These are phyloP conservation scores for Lasiodiplodia citricola DNA, from an alignment of 2,329 filamentous ascomycete species.

Conservation along the genomic window DNA sequence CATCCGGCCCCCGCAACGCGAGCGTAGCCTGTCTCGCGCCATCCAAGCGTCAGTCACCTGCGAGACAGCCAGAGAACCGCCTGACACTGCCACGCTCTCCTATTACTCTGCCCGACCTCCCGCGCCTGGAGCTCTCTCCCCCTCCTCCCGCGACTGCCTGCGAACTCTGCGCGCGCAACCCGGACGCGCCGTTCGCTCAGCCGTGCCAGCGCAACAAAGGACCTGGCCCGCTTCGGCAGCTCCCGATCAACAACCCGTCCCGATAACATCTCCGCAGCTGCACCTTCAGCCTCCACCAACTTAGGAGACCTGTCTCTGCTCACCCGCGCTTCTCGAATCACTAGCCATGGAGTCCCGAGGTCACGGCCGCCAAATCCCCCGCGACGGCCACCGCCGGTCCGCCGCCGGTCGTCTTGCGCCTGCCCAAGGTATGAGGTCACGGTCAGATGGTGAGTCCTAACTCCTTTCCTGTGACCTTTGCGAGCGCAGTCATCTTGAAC, in stretches of 20 bases:
- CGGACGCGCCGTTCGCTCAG: constrained; percentile 1
- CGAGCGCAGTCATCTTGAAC: not conserved
- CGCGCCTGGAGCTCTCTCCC: not conserved
- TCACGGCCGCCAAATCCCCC: constrained; percentile 20
- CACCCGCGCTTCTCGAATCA: not conserved
- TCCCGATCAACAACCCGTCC: constrained; percentile 12
- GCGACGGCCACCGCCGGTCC: constrained; percentile 10
- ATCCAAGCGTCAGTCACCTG: constrained; percentile 18
- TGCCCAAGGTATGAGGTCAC: constrained; percentile 24
- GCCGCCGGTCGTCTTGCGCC: constrained; percentile 19
- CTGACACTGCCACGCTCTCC: constrained; percentile 25
- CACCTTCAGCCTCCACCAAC: not conserved
- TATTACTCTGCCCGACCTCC: constrained; percentile 7
- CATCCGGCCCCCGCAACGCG: constrained; percentile 11
- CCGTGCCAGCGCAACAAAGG: constrained; percentile 24
- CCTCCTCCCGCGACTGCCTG: not conserved
- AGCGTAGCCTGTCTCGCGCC: not conserved
- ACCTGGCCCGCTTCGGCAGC: constrained; percentile 11
- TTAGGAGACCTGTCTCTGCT: constrained; percentile 7
- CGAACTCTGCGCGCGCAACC: not conserved
- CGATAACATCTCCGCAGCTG: not conserved
- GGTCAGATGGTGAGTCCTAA: constrained; percentile 25
- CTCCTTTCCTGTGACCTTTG: constrained; percentile 16
- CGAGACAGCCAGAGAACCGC: constrained; percentile 3
- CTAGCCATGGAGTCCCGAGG: constrained; percentile 11